Evolutionary conservation across 2,329 filamentous ascomycete species (phyloP).

Genomic region (Trichophaea hybrida): DNA sequence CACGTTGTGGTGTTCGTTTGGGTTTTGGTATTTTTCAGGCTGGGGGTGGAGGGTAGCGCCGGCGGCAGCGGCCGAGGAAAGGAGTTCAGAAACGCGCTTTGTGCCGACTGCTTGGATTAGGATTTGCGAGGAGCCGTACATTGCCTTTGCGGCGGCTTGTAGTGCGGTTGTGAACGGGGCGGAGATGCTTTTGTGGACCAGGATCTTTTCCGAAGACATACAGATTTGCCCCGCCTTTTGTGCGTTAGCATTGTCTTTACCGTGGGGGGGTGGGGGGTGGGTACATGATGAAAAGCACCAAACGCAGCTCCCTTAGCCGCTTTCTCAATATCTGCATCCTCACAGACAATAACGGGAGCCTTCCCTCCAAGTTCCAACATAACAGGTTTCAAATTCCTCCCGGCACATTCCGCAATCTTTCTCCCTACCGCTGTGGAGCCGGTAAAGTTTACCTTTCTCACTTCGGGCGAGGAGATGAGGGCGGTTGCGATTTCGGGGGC

Average conservation of each 20-base stretch:
- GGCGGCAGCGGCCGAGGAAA: conserved; percentile 60
- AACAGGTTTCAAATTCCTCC: conserved; percentile 58
- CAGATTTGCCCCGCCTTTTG: conserved; percentile 84
- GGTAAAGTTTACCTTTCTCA: conserved; percentile 82
- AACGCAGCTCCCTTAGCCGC: conserved; percentile 77
- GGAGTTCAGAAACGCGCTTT: conserved; percentile 58
- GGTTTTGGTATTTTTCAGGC: conserved; percentile 39
- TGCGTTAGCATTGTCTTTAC: conserved; percentile 60
- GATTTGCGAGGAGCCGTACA: neutral
- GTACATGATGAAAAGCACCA: conserved; percentile 1
- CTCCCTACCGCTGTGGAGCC: conserved; percentile 74
- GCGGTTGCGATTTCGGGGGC: conserved; percentile 35
- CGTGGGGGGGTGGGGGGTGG: no score
- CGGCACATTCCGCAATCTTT: conserved; percentile 64
- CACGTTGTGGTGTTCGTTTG: conserved; percentile 43
- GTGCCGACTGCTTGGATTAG: neutral
- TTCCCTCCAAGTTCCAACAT: conserved; percentile 89
- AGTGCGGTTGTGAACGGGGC: conserved; percentile 52
- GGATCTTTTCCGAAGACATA: conserved; percentile 80
- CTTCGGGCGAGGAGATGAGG: conserved; percentile 47
- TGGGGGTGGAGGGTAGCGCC: conserved; percentile 48
- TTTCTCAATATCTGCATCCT: conserved; percentile 60
- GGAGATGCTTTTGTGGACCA: conserved; percentile 55
- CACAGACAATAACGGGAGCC: conserved; percentile 63
- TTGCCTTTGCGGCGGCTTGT: conserved; percentile 48